phyloP scores from a whole-genome alignment of 1,284 basidiomycete species.

The Ceratobasidium sp. region DNA sequence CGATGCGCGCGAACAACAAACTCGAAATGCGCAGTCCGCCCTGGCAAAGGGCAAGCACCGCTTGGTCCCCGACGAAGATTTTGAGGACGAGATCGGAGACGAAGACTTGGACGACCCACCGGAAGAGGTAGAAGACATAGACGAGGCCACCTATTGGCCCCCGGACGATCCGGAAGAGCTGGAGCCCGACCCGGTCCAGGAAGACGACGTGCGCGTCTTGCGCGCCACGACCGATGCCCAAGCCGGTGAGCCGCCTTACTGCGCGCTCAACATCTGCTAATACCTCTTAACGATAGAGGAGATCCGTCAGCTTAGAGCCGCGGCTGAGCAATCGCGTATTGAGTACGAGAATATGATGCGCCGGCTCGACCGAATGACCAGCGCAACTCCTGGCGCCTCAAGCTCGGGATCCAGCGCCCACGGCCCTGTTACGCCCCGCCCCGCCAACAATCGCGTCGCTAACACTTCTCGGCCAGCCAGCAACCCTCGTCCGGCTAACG shows the following conservation, averaged over 20 bases:
- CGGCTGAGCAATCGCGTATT: neutral
- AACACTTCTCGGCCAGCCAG: neutral
- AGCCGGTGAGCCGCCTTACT: neutral
- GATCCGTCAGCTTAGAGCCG: neutral
- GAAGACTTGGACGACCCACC: neutral
- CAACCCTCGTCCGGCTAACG: neutral
- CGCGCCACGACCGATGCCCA: neutral
- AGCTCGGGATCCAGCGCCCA: neutral
- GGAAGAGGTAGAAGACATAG: neutral
- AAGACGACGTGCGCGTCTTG: neutral
- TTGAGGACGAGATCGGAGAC: neutral
- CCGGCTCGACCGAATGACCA: neutral
- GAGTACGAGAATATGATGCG: neutral
- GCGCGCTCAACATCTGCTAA: neutral
- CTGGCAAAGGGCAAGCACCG: neutral
- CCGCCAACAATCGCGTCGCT: neutral
- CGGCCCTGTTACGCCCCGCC: neutral
- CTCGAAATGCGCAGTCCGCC: neutral
- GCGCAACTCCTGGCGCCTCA: constrained; percentile 10
- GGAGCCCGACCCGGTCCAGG: neutral
- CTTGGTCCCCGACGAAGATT: neutral
- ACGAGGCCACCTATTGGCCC: neutral
- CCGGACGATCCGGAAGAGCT: too few species aligned
- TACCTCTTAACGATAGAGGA: neutral
- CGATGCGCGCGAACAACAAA: neutral